phyloP scores from a whole-genome alignment of 2,329 filamentous ascomycete genomes.

The Penicillium oxalicum region DNA sequence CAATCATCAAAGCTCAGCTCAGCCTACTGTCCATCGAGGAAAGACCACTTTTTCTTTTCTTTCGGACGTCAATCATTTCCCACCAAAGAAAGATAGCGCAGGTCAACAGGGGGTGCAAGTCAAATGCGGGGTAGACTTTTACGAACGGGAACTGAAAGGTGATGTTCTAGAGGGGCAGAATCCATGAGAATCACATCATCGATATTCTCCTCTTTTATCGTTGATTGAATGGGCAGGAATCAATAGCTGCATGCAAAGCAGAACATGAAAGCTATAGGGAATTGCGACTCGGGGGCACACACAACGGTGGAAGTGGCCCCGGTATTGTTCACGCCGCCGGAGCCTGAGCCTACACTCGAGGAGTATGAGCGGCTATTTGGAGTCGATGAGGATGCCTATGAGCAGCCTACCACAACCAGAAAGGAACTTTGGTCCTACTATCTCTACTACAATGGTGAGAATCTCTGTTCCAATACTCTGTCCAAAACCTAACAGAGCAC shows the following conservation, averaged over 20 bases:
- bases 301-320: conserved; percentile 15
- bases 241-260: no score
- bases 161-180: no score
- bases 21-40: no score
- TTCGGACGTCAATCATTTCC: no score
- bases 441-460: conserved; percentile 39
- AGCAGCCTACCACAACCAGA: conserved; percentile 37
- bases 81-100: no score
- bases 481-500: background rate
- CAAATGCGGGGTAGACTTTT: no score
- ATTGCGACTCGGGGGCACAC: conserved; percentile 1
- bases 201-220: background rate
- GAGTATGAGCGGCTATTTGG: conserved; percentile 35
- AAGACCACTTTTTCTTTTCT: no score
- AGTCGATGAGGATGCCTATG: conserved; percentile 30
- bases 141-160: no score
- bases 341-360: conserved; percentile 14
- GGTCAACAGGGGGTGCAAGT: no score
- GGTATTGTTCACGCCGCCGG: background rate
- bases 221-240: background rate
- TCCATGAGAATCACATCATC: no score
- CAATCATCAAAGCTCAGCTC: no score
- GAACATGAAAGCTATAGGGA: background rate
- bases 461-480: no score
- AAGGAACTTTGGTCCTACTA: conserved; percentile 42